Conservation (phyloP, 495 filamentous ascomycete genomes). For the Aeminium ludgeri region DNA sequence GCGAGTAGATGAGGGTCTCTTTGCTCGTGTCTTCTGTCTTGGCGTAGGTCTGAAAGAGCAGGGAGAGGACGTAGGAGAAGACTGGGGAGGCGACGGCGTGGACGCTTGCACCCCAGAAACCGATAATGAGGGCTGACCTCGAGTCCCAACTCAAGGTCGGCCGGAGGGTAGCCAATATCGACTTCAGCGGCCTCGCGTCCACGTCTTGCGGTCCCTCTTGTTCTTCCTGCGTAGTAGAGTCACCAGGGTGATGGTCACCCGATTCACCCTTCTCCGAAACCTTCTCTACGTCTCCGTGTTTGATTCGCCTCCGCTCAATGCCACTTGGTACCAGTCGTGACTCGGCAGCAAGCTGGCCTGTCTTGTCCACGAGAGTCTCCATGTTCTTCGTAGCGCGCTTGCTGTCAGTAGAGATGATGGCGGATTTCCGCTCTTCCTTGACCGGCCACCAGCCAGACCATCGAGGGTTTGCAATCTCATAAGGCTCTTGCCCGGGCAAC, state of each 20-base stretch:
- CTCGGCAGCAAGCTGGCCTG: slow-evolving; percentile 7
- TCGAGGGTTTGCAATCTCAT: not conserved
- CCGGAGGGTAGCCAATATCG: slow-evolving; percentile 61
- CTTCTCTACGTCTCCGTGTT: too few relatives aligned
- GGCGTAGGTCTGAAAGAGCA: slow-evolving; percentile 57
- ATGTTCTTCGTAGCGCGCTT: not conserved
- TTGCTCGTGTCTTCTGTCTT: slow-evolving; percentile 26
- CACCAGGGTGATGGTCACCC: too few relatives aligned
- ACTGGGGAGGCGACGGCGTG: slow-evolving; percentile 56
- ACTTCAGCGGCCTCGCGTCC: slow-evolving; percentile 22
- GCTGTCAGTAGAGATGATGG: not conserved
- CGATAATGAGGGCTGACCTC: slow-evolving; percentile 40
- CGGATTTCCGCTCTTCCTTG: not conserved
- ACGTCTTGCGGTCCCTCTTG: not conserved
- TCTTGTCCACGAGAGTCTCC: slow-evolving; percentile 4
- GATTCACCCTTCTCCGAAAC: too few relatives aligned
- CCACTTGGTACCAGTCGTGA: slow-evolving; percentile 1
- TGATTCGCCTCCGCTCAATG: too few relatives aligned
- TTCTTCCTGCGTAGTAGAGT: not conserved
- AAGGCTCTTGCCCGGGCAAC: too few relatives aligned
- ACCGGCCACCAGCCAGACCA: not conserved
- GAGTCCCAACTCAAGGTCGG: slow-evolving; percentile 39
- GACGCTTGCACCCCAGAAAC: slow-evolving; percentile 41
- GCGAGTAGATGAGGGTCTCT: slow-evolving; percentile 46
- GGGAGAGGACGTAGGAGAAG: slow-evolving; percentile 64